phyloP scores from a whole-genome alignment of 306 rosid genomes.

The Medicago lupulina region DNA sequence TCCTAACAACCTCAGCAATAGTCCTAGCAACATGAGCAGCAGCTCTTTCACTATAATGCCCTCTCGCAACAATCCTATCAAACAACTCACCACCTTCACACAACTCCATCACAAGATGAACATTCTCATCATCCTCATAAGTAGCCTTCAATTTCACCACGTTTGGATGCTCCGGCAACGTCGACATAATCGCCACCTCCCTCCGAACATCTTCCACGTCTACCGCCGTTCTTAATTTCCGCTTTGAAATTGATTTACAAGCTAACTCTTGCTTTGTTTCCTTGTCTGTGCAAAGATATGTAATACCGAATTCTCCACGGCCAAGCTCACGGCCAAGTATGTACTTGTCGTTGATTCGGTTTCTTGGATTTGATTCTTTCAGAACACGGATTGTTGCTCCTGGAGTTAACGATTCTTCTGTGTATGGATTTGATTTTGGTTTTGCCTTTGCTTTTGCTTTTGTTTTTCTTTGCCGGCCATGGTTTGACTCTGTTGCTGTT shows the following conservation, averaged over 20 bases:
- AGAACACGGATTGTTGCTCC: conserved; percentile 86
- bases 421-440: conserved; percentile 55
- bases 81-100: conserved; percentile 86
- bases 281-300: conserved; percentile 88
- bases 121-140: conserved; percentile 79
- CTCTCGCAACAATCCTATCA: conserved; percentile 86
- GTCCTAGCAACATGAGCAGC: conserved; percentile 83
- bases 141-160: conserved; percentile 75
- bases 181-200: conserved; percentile 88
- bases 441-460: conserved; percentile 49
- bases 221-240: conserved; percentile 84
- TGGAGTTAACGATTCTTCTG: conserved; percentile 51
- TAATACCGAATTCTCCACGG: conserved; percentile 97
- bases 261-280: conserved; percentile 85
- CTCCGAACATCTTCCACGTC: conserved; percentile 85
- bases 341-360: conserved; percentile 85
- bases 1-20: conserved; percentile 78
- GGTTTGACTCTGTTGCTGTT: conserved; percentile 31
- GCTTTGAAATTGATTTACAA: conserved; percentile 92
- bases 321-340: conserved; percentile 90
- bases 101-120: conserved; percentile 90
- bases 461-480: conserved; percentile 24
- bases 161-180: conserved; percentile 78
- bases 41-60: conserved; percentile 85
- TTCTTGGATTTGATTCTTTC: conserved; percentile 74